Evolutionary conservation across 176 grass and related monocot genomes (phyloP), one percentile per base, ranked within the genome.

Genomic region (Tillandsia leiboldiana): DNA sequence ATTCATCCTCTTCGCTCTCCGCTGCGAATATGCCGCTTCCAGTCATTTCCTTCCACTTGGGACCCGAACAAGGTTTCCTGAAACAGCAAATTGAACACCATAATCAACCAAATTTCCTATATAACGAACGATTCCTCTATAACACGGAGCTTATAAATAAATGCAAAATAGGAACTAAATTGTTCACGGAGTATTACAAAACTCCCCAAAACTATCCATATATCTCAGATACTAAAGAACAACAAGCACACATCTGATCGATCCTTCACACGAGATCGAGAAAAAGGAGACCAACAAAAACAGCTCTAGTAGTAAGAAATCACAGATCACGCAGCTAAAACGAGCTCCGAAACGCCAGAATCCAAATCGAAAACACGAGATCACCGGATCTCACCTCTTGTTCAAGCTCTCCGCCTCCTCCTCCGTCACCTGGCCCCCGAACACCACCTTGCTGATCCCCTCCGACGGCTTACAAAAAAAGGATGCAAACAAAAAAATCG

Each of bases 41-140:
- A 76, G 88, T 86, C 88, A 96, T 96, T 83, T 96, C 92, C 76
- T 96, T 96, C 85, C 87, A 88, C 73, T 96, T 96, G 20, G 91
- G 85, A 77, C 84, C 92, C 9, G 88, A 96, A 51, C 92, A 96
- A 80, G 86, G 85, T 86, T 96, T 96, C 85, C 91, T 96, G 71
- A 47, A 75, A 80, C 23, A 53, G 17, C 26, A n/a, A 10, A 51
- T n/a, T 51, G 6, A 71, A 52, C 3, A 24, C 6, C 0, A 71
- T 51, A 51, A 8, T 24, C 57, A 20, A 70, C 49, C 15, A n/a
- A 62, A 71, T 71, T 71, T 53, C 51, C 68, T 20, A 61, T 42
- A 7, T 42, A 42, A 42, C 6, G 33, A 42, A 42, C 33, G 33
- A 42, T 7, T 42, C 33, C 33, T 42, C 33, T 5, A 4, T 42